Conservation (phyloP, 2,329 filamentous ascomycete genomes). For the Aureobasidium subglaciale region DNA sequence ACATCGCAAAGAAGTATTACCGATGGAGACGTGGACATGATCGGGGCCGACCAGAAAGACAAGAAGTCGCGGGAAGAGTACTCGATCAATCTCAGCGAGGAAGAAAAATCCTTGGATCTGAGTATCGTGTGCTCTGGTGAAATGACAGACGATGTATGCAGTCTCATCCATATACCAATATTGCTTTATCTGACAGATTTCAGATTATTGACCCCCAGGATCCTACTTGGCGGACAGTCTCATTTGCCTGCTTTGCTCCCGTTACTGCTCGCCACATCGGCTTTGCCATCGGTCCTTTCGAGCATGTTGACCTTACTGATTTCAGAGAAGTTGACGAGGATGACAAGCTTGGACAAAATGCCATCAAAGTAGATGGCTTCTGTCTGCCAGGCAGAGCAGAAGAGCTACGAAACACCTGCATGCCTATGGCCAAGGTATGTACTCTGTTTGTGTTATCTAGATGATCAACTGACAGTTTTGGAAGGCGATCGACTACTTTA, state of each 20-base stretch:
- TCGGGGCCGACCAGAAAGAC: slow-evolving; percentile 23
- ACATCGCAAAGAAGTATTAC: slow-evolving; percentile 19
- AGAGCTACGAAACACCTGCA: slow-evolving; percentile 80
- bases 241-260: slow-evolving; percentile 68
- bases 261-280: slow-evolving; percentile 84
- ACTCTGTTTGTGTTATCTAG: background rate
- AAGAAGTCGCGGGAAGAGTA: slow-evolving; percentile 24
- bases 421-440: slow-evolving; percentile 59
- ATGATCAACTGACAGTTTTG: background rate
- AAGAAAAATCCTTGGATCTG: slow-evolving; percentile 84
- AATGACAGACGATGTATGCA: slow-evolving; percentile 61
- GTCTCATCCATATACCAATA: slow-evolving; percentile 12
- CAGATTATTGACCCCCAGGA: slow-evolving; percentile 63
- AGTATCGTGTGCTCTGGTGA: slow-evolving; percentile 86
- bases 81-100: slow-evolving; percentile 50
- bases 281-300: slow-evolving; percentile 90
- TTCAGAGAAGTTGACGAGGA: slow-evolving; percentile 88
- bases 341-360: slow-evolving; percentile 80
- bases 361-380: slow-evolving; percentile 83
- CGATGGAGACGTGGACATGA: slow-evolving; percentile 32
- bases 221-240: slow-evolving; percentile 76
- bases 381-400: slow-evolving; percentile 77
- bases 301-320: slow-evolving; percentile 82
- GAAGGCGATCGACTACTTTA: slow-evolving; percentile 78
- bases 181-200: slow-evolving; percentile 21